Percentiles rank a stretch among this genome's conserved stretches.
phyloP scores from a whole-genome alignment of 2,329 filamentous ascomycete genomes.

The Plenodomus tracheiphilus region DNA sequence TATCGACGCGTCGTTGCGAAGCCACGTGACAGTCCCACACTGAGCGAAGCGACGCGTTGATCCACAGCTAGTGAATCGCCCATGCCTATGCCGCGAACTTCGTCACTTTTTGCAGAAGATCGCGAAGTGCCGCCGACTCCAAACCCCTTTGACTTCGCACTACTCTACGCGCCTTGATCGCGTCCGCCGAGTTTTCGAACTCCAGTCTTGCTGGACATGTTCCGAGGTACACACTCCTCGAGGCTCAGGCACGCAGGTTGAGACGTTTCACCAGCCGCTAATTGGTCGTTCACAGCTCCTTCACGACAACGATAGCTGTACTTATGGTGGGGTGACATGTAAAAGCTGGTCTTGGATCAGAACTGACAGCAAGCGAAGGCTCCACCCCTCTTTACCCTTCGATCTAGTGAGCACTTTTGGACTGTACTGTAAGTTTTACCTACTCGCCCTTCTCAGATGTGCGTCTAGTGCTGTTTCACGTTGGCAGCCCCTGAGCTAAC shows the following conservation, averaged over 20 bases:
- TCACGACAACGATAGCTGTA: slow-evolving; percentile 19
- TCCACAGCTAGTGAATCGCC: not conserved
- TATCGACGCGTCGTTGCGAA: not conserved
- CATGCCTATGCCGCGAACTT: not conserved
- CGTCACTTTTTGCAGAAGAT: not conserved
- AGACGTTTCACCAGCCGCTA: slow-evolving; percentile 32
- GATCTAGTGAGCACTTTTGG: not conserved
- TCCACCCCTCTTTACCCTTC: slow-evolving; percentile 24
- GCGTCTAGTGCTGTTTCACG: slow-evolving; percentile 35
- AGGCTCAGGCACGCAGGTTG: slow-evolving; percentile 25
- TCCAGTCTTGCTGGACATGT: not conserved
- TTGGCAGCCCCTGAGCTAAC: slow-evolving; percentile 25
- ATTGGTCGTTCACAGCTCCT: slow-evolving; percentile 8
- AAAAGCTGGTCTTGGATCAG: slow-evolving; percentile 10
- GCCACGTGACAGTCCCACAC: not conserved
- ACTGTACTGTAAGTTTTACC: not conserved
- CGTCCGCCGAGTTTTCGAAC: not conserved
- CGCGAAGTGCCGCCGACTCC: not conserved
- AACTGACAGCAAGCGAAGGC: slow-evolving; percentile 18
- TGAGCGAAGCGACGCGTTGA: not conserved
- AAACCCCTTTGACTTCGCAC: not conserved
- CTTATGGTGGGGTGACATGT: slow-evolving; percentile 17
- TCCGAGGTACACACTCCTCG: not conserved
- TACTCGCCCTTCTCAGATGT: not conserved
- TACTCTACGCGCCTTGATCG: not conserved